A percentile compares a stretch with the other conserved stretches of the same genome.
phyloP scores from a whole-genome alignment of 768 basidiomycete species.

The Coprinopsis strossmayeri region DNA sequence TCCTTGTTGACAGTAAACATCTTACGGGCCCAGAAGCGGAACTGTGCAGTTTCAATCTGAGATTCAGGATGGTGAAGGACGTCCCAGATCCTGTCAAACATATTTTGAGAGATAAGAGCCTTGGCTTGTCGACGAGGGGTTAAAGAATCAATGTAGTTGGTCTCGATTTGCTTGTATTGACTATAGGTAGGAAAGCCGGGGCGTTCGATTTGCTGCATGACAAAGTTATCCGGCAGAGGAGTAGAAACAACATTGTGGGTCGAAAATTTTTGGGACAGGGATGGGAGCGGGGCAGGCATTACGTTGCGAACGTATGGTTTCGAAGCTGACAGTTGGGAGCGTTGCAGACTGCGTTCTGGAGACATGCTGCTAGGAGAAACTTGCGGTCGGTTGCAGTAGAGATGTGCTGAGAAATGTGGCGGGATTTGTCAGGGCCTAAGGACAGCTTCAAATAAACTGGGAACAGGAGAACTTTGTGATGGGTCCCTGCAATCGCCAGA shows the following conservation, averaged over 20 bases:
- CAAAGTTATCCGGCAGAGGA: background rate
- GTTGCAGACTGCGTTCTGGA: slow-evolving; percentile 8
- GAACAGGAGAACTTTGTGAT: slow-evolving; percentile 2
- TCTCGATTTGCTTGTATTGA: slow-evolving; percentile 54
- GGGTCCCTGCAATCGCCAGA: slow-evolving; percentile 10
- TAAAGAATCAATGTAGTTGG: slow-evolving; percentile 51
- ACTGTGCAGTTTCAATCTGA: slow-evolving; percentile 52
- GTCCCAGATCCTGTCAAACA: slow-evolving; percentile 71
- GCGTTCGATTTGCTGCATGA: slow-evolving; percentile 11
- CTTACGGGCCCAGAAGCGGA: slow-evolving; percentile 80
- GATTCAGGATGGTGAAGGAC: slow-evolving; percentile 50
- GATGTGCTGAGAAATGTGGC: background rate
- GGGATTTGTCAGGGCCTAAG: background rate
- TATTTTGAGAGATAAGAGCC: slow-evolving; percentile 62
- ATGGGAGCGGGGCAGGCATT: background rate
- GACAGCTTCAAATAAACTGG: slow-evolving; percentile 7
- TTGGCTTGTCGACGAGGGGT: slow-evolving; percentile 52
- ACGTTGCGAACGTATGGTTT: slow-evolving; percentile 7
- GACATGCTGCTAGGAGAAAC: slow-evolving; percentile 8
- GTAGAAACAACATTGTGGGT: background rate
- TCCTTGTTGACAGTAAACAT: slow-evolving; percentile 56
- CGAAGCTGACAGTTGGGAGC: slow-evolving; percentile 5
- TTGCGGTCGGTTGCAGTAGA: slow-evolving; percentile 1
- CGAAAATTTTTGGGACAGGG: background rate
- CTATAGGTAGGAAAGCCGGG: slow-evolving; percentile 57